Evolutionary conservation across 1,284 basidiomycete genomes (phyloP).

Genomic region (Cryptococcus jaspeensis): DNA sequence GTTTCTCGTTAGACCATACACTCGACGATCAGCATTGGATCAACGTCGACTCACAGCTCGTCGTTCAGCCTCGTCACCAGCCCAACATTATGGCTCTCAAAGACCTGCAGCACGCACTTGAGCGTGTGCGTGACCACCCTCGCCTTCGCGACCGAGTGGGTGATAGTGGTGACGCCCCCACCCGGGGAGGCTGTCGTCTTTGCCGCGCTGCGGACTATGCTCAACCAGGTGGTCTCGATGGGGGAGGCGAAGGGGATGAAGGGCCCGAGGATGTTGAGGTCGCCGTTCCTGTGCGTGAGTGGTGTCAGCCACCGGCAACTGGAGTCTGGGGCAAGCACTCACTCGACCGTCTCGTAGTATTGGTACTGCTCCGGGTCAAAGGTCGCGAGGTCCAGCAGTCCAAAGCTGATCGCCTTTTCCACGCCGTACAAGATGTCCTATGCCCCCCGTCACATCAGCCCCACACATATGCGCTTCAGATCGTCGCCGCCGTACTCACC

Average conservation of each 20-base stretch:
- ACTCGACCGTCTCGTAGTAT: constrained; percentile 86
- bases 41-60: constrained; percentile 61
- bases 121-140: constrained; percentile 73
- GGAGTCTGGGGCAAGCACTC: constrained; percentile 8
- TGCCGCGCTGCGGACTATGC: constrained; percentile 3
- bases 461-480: neutral
- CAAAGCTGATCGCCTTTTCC: constrained; percentile 87
- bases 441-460: constrained; percentile 11
- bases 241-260: constrained; percentile 97
- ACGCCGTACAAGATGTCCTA: constrained; percentile 89
- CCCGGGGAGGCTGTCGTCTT: constrained; percentile 2
- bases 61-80: constrained; percentile 95
- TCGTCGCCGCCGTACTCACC: constrained; percentile 24
- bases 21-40: neutral
- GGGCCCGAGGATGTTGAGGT: constrained; percentile 86
- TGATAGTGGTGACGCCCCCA: neutral
- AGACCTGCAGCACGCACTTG: constrained; percentile 86
- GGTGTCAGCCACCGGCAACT: neutral
- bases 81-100: constrained; percentile 79
- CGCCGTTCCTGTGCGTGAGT: constrained; percentile 64
- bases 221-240: constrained; percentile 55
- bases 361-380: constrained; percentile 65
- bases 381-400: constrained; percentile 85
- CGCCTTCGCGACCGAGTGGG: constrained; percentile 15
- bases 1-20: neutral